Base-by-base conservation (phyloP, 2,329 filamentous ascomycete species). In the Pseudogymnoascus destructans region DNA sequence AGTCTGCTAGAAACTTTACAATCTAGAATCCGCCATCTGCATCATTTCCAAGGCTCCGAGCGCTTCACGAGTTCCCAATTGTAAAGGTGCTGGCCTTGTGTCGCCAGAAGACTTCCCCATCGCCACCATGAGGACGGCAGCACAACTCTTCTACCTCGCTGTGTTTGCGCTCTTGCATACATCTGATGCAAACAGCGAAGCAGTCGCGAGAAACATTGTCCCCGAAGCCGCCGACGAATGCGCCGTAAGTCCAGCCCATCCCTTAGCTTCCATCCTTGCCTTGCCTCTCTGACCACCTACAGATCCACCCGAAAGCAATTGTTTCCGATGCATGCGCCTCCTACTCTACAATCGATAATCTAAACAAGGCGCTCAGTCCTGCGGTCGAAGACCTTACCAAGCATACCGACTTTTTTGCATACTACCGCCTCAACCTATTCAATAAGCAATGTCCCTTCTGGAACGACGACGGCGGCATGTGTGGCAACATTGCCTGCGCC, bases 391-490 rank as follows among this genome's bases (percentile, higher is more conserved):
- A 88, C 58, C 81, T 98, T 49, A 95, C 89, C 0, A 82, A 82
- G 65, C 83, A 87, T 57, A 95, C 92, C 71, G 93, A 98, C 73
- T 98, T 96, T 79, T 98, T 98, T 74, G 92, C 92, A 57, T 90
- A 97, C 73, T 98, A 97, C 75, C 86, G 93, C 59, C 76, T 98
- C 49, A 97, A 96, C 70, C 79, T 98, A 17, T 98, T 89, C 73
- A 87, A 95, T 72, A 95, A 93, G 72, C 83, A 82, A 73, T 98
- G 93, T 68, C 93, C 93, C 0, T 98, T 97, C 71, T 98, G 93
- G 92, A 82, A 85, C 68, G 93, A 98, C 71, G 85, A 90, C 61
- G 86, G 87, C 72, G 89, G 89, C 71, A 88, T 96, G 79, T 98
- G 93, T 72, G 93, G 91, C 63, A 98, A 98, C 73, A 90, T 95